These are phyloP conservation scores for Ulvella scutata DNA, from an alignment of 139 green algal genomes.

Conservation along the genomic window DNA sequence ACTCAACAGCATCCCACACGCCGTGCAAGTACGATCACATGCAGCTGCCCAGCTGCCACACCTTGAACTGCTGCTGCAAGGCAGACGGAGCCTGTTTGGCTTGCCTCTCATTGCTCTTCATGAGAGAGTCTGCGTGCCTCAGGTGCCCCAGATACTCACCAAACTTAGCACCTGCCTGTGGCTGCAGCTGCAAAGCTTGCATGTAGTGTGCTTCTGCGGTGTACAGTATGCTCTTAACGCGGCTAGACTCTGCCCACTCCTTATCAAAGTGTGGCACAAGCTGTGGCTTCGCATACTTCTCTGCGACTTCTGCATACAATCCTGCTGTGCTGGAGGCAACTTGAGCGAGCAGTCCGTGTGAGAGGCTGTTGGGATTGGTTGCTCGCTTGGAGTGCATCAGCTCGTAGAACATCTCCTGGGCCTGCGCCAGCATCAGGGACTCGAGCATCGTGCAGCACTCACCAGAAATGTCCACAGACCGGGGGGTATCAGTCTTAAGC, in stretches of 20 bases:
- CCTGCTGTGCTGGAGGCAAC: conserved; percentile 55
- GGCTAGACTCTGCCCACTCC: conserved; percentile 34
- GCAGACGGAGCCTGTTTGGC: not conserved
- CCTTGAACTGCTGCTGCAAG: not conserved
- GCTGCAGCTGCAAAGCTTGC: not conserved
- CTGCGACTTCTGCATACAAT: conserved; percentile 54
- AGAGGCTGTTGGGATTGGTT: not conserved
- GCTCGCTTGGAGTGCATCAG: not conserved
- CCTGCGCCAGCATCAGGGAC: conserved; percentile 86
- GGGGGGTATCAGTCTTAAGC: conserved; percentile 40
- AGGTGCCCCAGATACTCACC: not conserved
- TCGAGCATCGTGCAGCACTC: conserved; percentile 75
- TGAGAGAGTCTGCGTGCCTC: not conserved
- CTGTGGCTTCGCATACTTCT: conserved; percentile 20
- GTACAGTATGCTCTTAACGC: conserved; percentile 38
- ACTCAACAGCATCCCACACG: too few relatives aligned
- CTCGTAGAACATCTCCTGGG: conserved; percentile 17
- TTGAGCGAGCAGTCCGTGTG: conserved; percentile 31
- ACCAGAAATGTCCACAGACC: conserved; percentile 52
- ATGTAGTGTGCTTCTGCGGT: conserved; percentile 32
- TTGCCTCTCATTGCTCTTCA: not conserved
- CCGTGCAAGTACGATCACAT: too few relatives aligned
- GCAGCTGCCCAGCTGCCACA: not conserved
- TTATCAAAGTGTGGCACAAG: conserved; percentile 68
- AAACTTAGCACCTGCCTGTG: not conserved